Evolutionary conservation across 2,329 filamentous ascomycete species (phyloP).

Genomic region (Dothidotthia symphoricarpi): DNA sequence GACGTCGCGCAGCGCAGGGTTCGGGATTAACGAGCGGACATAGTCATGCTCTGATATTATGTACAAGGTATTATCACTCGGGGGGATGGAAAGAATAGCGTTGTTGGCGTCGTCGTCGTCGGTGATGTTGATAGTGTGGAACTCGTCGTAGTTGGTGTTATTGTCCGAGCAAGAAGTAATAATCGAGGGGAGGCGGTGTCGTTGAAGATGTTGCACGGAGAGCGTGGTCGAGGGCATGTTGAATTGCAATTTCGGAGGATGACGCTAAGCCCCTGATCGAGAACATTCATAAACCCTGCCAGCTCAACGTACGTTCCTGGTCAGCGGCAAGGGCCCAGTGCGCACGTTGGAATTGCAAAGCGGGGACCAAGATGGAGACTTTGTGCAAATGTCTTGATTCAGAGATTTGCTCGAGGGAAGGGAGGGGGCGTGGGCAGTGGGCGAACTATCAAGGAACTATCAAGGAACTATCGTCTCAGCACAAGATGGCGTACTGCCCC

Average conservation of each 20-base stretch:
- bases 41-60: constrained; percentile 40
- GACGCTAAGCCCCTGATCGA: constrained; percentile 31
- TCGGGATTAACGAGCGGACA: constrained; percentile 33
- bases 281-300: no score
- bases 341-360: no score
- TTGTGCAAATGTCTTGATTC: no score
- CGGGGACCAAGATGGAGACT: no score
- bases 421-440: no score
- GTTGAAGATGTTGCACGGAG: constrained; percentile 24
- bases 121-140: constrained; percentile 11
- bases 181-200: constrained; percentile 10
- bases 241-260: constrained; percentile 33
- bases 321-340: no score
- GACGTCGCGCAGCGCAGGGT: constrained; percentile 25
- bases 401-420: no score
- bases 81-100: constrained; percentile 21
- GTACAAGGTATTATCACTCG: constrained; percentile 23
- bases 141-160: constrained; percentile 12
- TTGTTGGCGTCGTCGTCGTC: constrained; percentile 8
- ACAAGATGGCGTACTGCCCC: constrained; percentile 2
- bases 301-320: no score
- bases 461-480: constrained; percentile 1
- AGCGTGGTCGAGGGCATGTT: constrained; percentile 29
- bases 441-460: background rate
- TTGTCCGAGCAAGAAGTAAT: background rate